Evolutionary conservation across 371 early-diverging fungal genomes (phyloP), one percentile per base, ranked within the genome.

Genomic region (Rhizopus microsporus): DNA sequence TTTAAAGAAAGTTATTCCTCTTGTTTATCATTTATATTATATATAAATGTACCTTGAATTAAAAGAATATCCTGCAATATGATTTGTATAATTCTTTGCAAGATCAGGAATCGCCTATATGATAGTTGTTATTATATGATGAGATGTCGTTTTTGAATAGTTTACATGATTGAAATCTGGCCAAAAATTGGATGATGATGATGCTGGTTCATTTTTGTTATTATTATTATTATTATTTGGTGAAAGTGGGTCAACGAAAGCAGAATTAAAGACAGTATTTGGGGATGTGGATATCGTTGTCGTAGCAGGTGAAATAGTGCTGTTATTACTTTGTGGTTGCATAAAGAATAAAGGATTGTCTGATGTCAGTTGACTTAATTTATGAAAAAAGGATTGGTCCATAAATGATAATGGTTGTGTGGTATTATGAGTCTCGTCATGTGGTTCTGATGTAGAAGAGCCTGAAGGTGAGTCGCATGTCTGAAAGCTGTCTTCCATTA

Each of bases 51-150:
- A 38, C 51, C 16, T 39, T 52, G 42, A 12, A 51, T 39, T 50
- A 30, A 51, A 23, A 15, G 51, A 70, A 57, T 71, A 74, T 34
- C 57, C 56, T 15, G 70, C 56, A 31, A 76, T 58, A 56, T 80
- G 75, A 43, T 76, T 77, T 40, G 75, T 73, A 37, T 77, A 72
- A 57, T 74, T 76, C 35, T 69, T 70, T 0, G 77, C 74, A 7
- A 80, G 62, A 16, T 67, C 73, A 7, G 80, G 80, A 44, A 80
- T 80, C 35, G 77, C 71, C 46, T 46, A 46, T 23, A 8, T 5
- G 23, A 3, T 7, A 23, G 12, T 9, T 46, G 46, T 46, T 23
- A 12, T 43, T 43, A 43, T 43, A 37, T 37, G 38, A 37, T 37
- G 12, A 37, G 3, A 9, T 9, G 3, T 12, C 38, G 10, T 29